Conservation (phyloP, 1,284 basidiomycete genomes). For the Serendipita sp. region DNA sequence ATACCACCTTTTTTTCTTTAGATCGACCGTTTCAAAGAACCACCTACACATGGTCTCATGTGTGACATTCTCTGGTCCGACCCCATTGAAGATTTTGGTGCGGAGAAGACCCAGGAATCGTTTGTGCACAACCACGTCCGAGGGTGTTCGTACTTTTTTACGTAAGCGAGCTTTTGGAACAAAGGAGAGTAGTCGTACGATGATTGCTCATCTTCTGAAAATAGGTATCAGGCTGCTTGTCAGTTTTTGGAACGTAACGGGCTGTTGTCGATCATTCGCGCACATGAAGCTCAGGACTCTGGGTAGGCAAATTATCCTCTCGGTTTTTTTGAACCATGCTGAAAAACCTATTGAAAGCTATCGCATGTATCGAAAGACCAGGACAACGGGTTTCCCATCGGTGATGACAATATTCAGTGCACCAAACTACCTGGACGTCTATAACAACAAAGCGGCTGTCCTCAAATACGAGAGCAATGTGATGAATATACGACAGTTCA, state of each 20-base stretch:
- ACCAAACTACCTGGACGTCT: slow-evolving; percentile 91
- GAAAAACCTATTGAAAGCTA: slow-evolving; percentile 42
- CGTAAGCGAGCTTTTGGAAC: slow-evolving; percentile 32
- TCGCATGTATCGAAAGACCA: slow-evolving; percentile 94
- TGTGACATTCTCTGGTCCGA: slow-evolving; percentile 94
- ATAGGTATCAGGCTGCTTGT: slow-evolving; percentile 83
- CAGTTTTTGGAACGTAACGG: slow-evolving; percentile 90
- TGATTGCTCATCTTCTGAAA: neutral
- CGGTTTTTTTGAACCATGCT: neutral
- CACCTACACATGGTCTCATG: slow-evolving; percentile 87
- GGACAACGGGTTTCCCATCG: slow-evolving; percentile 82
- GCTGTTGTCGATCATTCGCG: slow-evolving; percentile 85
- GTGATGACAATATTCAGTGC: slow-evolving; percentile 97
- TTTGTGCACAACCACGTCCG: slow-evolving; percentile 90
- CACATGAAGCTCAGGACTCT: slow-evolving; percentile 91
- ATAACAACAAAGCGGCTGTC: slow-evolving; percentile 94
- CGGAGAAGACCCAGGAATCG: slow-evolving; percentile 73
- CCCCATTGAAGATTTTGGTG: slow-evolving; percentile 86
- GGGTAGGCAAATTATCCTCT: slow-evolving; percentile 38
- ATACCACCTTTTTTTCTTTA: slow-evolving; percentile 18
- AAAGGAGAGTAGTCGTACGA: neutral
- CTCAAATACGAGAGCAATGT: slow-evolving; percentile 95
- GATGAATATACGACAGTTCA: slow-evolving; percentile 92
- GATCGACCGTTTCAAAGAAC: slow-evolving; percentile 91
- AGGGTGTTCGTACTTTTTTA: slow-evolving; percentile 95